Evolutionary conservation across 306 rosid species (phyloP).

Genomic region (Citrullus mucosospermus): DNA sequence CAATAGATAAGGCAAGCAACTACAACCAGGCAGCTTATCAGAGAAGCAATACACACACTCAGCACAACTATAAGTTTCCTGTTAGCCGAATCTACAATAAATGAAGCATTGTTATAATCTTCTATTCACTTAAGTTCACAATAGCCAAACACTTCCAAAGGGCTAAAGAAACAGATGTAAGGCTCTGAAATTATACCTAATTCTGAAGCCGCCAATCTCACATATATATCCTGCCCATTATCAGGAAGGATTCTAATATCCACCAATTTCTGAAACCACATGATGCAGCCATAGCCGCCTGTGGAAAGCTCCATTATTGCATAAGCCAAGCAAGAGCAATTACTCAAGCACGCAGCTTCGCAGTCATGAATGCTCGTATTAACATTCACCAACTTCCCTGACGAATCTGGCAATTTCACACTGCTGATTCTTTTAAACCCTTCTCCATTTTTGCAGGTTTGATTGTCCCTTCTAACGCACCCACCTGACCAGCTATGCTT

Average conservation of each 20-base stretch:
- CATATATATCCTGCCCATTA: neutral
- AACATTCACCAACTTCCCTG: neutral
- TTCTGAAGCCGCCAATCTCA: constrained; percentile 1
- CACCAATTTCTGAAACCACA: constrained; percentile 18
- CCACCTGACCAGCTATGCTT: neutral
- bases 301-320: constrained; percentile 1
- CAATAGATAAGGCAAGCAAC: constrained; percentile 1
- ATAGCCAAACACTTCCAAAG: neutral
- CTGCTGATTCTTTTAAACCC: neutral
- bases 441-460: constrained; percentile 9
- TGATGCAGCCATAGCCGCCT: constrained; percentile 12
- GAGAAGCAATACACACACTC: neutral
- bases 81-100: neutral
- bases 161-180: neutral
- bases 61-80: neutral
- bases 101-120: neutral
- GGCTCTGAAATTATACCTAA: neutral
- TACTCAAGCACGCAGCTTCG: constrained; percentile 3
- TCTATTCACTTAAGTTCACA: neutral
- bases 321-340: constrained; percentile 24
- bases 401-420: neutral
- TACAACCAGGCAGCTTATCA: neutral
- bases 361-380: neutral
- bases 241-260: constrained; percentile 7
- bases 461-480: neutral